A percentile compares a stretch with the other conserved stretches of the same genome.
phyloP scores from a whole-genome alignment of 257 asterid genomes.

The Penstemon davidsonii region DNA sequence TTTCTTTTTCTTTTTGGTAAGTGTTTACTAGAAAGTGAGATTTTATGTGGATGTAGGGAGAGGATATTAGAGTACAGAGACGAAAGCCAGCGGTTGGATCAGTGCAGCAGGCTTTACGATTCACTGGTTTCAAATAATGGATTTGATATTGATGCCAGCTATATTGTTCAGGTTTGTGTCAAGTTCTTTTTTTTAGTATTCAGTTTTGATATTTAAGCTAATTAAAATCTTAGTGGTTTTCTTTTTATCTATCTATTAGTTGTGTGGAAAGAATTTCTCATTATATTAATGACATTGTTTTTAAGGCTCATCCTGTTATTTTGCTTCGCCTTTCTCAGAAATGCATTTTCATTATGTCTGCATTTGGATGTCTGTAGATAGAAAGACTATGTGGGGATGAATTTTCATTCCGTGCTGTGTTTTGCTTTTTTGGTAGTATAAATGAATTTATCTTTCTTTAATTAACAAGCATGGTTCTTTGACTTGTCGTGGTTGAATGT shows the following conservation, averaged over 20 bases:
- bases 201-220: not conserved
- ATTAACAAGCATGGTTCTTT: slow-evolving; percentile 10
- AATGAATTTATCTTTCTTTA: not conserved
- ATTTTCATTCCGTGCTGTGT: slow-evolving; percentile 6
- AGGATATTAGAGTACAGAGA: slow-evolving; percentile 82
- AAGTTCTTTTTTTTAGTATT: not conserved
- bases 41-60: slow-evolving; percentile 56
- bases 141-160: slow-evolving; percentile 88
- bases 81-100: slow-evolving; percentile 90
- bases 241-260: not conserved
- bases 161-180: slow-evolving; percentile 62
- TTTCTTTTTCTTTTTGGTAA: not conserved
- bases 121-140: slow-evolving; percentile 76
- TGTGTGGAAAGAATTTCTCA: slow-evolving; percentile 9
- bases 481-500: not conserved
- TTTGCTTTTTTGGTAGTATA: slow-evolving; percentile 1
- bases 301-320: not conserved
- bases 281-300: not conserved
- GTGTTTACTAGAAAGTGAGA: slow-evolving; percentile 14
- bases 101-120: slow-evolving; percentile 84
- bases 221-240: slow-evolving; percentile 3
- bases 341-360: slow-evolving; percentile 12
- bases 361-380: slow-evolving; percentile 8
- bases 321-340: slow-evolving; percentile 6
- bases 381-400: not conserved